phyloP scores from a whole-genome alignment of 768 basidiomycete genomes.

The Termitomyces bulborhizus region DNA sequence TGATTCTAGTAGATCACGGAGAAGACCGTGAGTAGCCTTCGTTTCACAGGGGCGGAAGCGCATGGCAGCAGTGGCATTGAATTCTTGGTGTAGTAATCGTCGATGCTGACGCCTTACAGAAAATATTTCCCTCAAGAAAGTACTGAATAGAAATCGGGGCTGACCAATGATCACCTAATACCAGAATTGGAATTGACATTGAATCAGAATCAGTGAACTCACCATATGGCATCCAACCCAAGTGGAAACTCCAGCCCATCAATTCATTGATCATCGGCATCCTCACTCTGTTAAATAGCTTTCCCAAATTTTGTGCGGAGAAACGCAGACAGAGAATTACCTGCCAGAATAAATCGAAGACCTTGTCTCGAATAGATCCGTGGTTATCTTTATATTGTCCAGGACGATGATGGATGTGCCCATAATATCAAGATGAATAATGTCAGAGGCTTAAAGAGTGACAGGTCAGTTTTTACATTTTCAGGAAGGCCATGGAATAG shows the following conservation, averaged over 20 bases:
- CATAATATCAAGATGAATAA: slow-evolving; percentile 19
- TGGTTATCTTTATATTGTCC: slow-evolving; percentile 14
- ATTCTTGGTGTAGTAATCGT: slow-evolving; percentile 17
- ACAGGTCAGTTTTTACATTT: background rate
- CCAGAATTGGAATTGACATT: background rate
- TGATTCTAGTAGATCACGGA: slow-evolving; percentile 15
- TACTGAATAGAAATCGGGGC: background rate
- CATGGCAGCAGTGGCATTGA: slow-evolving; percentile 14
- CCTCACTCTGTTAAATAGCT: background rate
- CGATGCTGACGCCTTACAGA: slow-evolving; percentile 18
- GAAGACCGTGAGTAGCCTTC: slow-evolving; percentile 16
- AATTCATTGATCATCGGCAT: slow-evolving; percentile 5
- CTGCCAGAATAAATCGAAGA: slow-evolving; percentile 17
- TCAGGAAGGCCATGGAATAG: no score
- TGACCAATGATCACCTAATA: slow-evolving; percentile 8
- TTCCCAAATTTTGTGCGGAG: no score
- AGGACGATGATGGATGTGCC: slow-evolving; percentile 19
- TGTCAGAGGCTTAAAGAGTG: slow-evolving; percentile 14
- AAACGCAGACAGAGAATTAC: background rate
- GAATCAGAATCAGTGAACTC: background rate
- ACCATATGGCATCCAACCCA: slow-evolving; percentile 15
- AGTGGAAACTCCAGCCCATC: slow-evolving; percentile 10
- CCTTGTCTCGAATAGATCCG: slow-evolving; percentile 19
- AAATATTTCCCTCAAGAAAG: background rate
- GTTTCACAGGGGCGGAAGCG: slow-evolving; percentile 17